Base-by-base conservation (phyloP, 1,139 yeast genomes). In the Saccharomyces hybrid region DNA sequence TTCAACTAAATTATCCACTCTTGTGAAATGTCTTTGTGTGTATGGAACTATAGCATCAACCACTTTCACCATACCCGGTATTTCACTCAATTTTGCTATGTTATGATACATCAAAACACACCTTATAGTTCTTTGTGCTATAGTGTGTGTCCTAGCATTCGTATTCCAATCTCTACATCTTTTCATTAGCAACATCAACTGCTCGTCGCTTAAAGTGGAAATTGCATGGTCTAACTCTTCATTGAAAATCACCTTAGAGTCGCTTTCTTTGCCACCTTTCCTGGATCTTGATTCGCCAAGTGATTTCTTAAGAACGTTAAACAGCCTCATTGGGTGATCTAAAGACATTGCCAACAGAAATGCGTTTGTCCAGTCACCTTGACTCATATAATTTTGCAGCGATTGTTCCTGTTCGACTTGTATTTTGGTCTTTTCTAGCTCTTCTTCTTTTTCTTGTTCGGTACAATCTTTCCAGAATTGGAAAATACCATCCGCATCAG, bases 121-220 rank as follows among this genome's bases (percentile, higher is more conserved):
- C 59, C 81, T 76, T 55, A 93, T 75, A 42, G 90, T 73, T 54
- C 82, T 82, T 69, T 93, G 99, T 27, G 96, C 88, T 55, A 88
- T 79, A 54, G 80, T 83, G 64, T 88, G 88, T 48, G 88, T 84
- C 64, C 84, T 82, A 54, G 89, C 87, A 69, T 90, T 93, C 52
- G 95, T 84, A 70, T 95, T 93, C 99, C 99, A 93, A 67, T 90
- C 96, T 64, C 97, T 81, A 34, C 90, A 77, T 65, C 96, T 83
- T 63, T 80, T 81, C 68, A 93, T 79, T 38, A 93, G 71, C 19
- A 74, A 68, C 46, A 78, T 64, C 48, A 90, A 71, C 63, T 86
- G 88, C 1, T 83, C 86, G 47, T 80, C 74, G 38, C 77, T 79
- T 55, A 93, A 76, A 19, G 71, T 69, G 6, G 77, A 74, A 49